Evolutionary conservation across 208 protist species (phyloP).

Genomic region (Trypanosoma vivax): DNA sequence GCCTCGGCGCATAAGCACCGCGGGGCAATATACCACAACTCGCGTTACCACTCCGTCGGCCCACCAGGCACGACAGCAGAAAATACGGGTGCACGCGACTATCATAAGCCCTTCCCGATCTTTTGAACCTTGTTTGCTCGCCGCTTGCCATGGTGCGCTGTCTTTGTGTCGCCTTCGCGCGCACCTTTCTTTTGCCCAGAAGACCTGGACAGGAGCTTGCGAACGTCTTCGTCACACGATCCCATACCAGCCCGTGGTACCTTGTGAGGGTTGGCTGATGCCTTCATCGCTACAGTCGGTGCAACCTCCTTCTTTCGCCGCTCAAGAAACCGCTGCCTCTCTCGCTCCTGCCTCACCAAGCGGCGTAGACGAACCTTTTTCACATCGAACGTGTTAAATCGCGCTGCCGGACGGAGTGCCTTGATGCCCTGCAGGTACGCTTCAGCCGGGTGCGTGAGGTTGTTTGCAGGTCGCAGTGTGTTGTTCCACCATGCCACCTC

Average conservation of each 20-base stretch:
- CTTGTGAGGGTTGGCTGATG: constrained; percentile 70
- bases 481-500: constrained; percentile 68
- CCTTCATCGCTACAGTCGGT: constrained; percentile 69
- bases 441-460: constrained; percentile 68
- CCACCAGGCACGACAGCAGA: constrained; percentile 3
- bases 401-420: constrained; percentile 47
- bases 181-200: constrained; percentile 22
- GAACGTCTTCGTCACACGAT: constrained; percentile 40
- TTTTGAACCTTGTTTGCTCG: constrained; percentile 46
- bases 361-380: constrained; percentile 68
- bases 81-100: neutral
- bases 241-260: constrained; percentile 53
- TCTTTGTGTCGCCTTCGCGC: constrained; percentile 11
- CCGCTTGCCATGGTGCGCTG: constrained; percentile 57
- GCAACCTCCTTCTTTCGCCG: constrained; percentile 57
- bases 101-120: constrained; percentile 63
- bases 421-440: constrained; percentile 74
- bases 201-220: constrained; percentile 47
- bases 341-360: constrained; percentile 62
- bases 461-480: constrained; percentile 54
- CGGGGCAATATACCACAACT: too few species aligned
- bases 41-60: too few species aligned
- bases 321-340: constrained; percentile 33
- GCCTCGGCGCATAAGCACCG: too few species aligned
- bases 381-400: constrained; percentile 77